Base-by-base conservation (phyloP, 768 basidiomycete genomes). In the Leccinum sublutescens region DNA sequence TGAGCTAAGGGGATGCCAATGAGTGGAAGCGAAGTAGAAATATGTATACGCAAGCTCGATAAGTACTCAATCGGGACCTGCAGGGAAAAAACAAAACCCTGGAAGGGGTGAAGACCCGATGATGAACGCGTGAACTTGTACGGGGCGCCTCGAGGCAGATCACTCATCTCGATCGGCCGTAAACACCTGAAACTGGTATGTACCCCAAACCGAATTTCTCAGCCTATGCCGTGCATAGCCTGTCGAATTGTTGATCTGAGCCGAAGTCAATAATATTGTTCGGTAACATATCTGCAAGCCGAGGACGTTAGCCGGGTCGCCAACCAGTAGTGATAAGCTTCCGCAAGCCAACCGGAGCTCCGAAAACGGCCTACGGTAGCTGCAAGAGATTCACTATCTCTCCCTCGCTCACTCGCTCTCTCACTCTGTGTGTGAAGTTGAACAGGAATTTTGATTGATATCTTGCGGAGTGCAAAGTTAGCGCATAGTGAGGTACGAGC, bases 121-220 rank as follows among this genome's bases (percentile, higher is more conserved):
- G 53, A 66, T 65, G 65, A 66, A 65, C 65, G 65, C 65, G 65
- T 40, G 65, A 66, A 66, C 19, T 34, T 34, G 19, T 45, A 53
- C 1, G 36, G 21, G 8, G 36, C 7, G 59, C 66, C 66, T 68
- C 55, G 49, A 66, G 66, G 66, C 60, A 55, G 59, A 66, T 60
- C 62, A 48, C 51, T 34, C 48, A 50, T 50, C 49, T 50, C 49
- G 57, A 66, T 60, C 62, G 45, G 33, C 49, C 48, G 31, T 56
- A 50, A 19, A 65, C 57, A 51, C 57, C 66, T 66, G 66, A 49
- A 34, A 33, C 64, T 25, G 15, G 12, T 14, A 33, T 5, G 25
- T 17, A 8, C 31, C 29, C 51, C 33, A 52, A 36, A 21, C 33
- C 31, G 11, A 31, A 17, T 12, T 54, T 59, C 14, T 34, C 33